A percentile compares a stretch with the other conserved stretches of the same genome.
Conservation (phyloP, 2,329 filamentous ascomycete species). For the Fusarium coicis region DNA sequence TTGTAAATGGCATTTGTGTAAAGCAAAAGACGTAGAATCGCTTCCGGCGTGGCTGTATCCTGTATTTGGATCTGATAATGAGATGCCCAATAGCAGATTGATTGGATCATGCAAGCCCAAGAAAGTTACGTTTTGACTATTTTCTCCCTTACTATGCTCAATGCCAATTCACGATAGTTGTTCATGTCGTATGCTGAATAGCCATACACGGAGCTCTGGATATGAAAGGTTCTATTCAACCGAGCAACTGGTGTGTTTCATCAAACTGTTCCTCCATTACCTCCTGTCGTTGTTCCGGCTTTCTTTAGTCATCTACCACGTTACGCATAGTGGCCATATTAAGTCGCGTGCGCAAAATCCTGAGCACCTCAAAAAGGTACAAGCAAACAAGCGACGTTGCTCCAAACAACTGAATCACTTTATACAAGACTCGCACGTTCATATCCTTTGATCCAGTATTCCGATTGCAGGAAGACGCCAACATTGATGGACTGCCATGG, state of each 20-base stretch:
- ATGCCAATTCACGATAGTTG: not conserved
- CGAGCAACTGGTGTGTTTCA: fast-evolving
- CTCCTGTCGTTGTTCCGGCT: not conserved
- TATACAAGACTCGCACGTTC: fast-evolving
- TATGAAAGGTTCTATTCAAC: not conserved
- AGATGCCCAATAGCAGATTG: too few relatives aligned
- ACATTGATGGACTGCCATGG: not conserved
- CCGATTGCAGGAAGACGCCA: not conserved
- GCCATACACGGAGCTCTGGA: fast-evolving
- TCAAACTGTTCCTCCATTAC: fast-evolving
- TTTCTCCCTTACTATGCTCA: too few relatives aligned
- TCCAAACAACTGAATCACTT: not conserved
- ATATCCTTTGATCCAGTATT: not conserved
- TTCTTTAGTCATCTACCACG: fast-evolving
- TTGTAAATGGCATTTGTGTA: not conserved
- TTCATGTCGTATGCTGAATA: not conserved
- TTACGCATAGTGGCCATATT: fast-evolving
- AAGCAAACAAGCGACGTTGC: fast-evolving
- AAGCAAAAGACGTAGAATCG: fast-evolving
- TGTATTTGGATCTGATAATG: too few relatives aligned
- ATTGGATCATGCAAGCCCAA: too few relatives aligned
- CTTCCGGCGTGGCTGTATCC: fast-evolving
- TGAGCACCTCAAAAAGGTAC: not conserved
- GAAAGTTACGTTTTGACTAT: too few relatives aligned
- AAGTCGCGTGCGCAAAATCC: not conserved